These are phyloP conservation scores for Gossypium schwendimanii DNA, from an alignment of 441 rosid species.

Conservation along the genomic window DNA sequence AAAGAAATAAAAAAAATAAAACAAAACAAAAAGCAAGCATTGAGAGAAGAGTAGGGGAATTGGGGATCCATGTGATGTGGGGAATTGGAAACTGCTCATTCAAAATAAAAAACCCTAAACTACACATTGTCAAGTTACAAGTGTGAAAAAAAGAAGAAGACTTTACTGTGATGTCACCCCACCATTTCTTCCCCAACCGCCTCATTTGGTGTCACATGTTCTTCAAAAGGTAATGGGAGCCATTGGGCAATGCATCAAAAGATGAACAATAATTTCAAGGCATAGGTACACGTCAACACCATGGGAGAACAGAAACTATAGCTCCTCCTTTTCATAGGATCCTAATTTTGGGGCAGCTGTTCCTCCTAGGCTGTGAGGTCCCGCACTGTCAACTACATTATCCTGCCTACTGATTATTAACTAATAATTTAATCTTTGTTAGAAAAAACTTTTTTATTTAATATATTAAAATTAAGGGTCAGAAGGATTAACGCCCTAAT, in stretches of 20 bases:
- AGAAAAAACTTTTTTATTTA: background rate
- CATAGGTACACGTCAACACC: background rate
- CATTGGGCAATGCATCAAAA: background rate
- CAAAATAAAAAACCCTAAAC: background rate
- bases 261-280: background rate
- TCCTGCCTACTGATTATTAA: background rate
- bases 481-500: background rate
- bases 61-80: constrained; percentile 23
- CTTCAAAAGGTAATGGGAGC: background rate
- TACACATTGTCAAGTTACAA: background rate
- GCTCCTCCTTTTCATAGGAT: constrained; percentile 20
- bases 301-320: constrained; percentile 1
- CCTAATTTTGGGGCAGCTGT: constrained; percentile 3
- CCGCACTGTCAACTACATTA: background rate
- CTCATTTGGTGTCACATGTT: background rate
- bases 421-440: background rate
- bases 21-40: constrained; percentile 1
- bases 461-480: background rate
- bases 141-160: background rate
- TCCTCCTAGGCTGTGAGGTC: background rate
- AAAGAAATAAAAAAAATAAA: constrained; percentile 4
- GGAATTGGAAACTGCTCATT: constrained; percentile 1
- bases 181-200: background rate
- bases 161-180: constrained; percentile 4
- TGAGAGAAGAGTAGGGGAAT: constrained; percentile 20